Conservation (phyloP, 2,329 filamentous ascomycete genomes). For the Fonsecaea monophora region DNA sequence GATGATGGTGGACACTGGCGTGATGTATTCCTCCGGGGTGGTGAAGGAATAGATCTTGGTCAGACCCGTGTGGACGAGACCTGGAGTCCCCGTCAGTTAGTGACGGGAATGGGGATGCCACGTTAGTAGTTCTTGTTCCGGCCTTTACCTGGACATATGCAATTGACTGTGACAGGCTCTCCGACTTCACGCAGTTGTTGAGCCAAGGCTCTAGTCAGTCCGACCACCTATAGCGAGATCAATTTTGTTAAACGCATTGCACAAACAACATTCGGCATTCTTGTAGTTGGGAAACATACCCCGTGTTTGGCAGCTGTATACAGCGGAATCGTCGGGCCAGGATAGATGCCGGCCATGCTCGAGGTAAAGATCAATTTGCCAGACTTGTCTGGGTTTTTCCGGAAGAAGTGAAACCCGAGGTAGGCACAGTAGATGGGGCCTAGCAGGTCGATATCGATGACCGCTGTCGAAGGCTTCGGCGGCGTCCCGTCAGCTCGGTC, state of each 20-base stretch:
- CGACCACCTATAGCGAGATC: background rate
- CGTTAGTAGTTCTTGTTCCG: too few species aligned
- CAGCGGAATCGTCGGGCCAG: background rate
- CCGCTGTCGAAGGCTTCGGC: background rate
- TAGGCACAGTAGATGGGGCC: constrained; percentile 8
- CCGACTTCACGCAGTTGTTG: background rate
- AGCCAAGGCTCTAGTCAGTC: constrained; percentile 1
- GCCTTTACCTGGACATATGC: background rate
- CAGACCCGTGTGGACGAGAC: constrained; percentile 5
- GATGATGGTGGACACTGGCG: background rate
- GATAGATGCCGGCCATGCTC: constrained; percentile 9
- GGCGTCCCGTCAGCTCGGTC: constrained; percentile 6
- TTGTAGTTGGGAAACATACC: background rate
- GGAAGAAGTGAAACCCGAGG: constrained; percentile 11
- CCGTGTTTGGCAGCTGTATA: constrained; percentile 6
- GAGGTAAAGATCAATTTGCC: constrained; percentile 10
- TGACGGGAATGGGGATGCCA: background rate
- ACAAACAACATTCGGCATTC: too few species aligned
- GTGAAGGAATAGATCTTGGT: constrained; percentile 6
- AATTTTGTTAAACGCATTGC: too few species aligned
- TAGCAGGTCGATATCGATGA: constrained; percentile 4
- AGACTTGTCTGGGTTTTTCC: constrained; percentile 4
- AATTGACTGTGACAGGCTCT: constrained; percentile 5
- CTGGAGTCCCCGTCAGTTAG: background rate
- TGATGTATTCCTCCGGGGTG: constrained; percentile 6